Percentiles rank a stretch among this genome's conserved stretches.
These are phyloP conservation scores for Phytophthora pisi DNA, from an alignment of 352 stramenopile genomes.

Conservation along the genomic window DNA sequence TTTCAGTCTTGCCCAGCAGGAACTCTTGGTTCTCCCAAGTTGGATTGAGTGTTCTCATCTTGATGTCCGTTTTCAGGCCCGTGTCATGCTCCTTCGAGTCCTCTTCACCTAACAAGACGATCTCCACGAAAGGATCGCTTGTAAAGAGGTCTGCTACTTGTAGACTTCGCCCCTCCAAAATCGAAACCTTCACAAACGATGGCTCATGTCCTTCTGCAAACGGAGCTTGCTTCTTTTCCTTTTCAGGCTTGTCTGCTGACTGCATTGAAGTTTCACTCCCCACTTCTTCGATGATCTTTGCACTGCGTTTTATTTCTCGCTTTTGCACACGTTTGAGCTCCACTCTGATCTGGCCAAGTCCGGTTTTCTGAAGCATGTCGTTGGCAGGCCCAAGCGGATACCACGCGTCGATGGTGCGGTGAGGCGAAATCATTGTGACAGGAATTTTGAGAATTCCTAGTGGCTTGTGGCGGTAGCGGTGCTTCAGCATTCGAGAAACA, in stretches of 20 bases:
- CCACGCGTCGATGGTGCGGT: constrained; percentile 68
- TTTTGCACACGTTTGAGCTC: constrained; percentile 47
- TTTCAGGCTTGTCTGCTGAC: not conserved
- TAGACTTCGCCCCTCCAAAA: constrained; percentile 64
- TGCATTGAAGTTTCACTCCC: not conserved
- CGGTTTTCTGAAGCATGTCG: constrained; percentile 70
- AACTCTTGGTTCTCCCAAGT: constrained; percentile 81
- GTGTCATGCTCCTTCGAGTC: constrained; percentile 60
- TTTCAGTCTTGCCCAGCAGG: constrained; percentile 54
- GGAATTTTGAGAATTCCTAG: constrained; percentile 71
- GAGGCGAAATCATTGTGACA: constrained; percentile 62
- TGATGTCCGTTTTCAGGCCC: constrained; percentile 69
- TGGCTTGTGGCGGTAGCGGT: constrained; percentile 49
- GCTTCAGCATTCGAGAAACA: constrained; percentile 58
- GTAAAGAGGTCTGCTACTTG: constrained; percentile 50
- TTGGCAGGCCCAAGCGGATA: constrained; percentile 65
- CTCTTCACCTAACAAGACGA: constrained; percentile 53
- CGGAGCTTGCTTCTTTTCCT: constrained; percentile 11
- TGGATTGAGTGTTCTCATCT: constrained; percentile 66
- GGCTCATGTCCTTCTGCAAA: constrained; percentile 39
- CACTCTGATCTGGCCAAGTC: constrained; percentile 66
- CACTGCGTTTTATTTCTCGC: constrained; percentile 43
- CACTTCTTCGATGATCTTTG: constrained; percentile 22
- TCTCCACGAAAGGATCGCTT: constrained; percentile 68
- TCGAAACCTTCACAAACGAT: constrained; percentile 65